phyloP scores from a whole-genome alignment of 2,329 filamentous ascomycete species.

The Cordyceps militaris region DNA sequence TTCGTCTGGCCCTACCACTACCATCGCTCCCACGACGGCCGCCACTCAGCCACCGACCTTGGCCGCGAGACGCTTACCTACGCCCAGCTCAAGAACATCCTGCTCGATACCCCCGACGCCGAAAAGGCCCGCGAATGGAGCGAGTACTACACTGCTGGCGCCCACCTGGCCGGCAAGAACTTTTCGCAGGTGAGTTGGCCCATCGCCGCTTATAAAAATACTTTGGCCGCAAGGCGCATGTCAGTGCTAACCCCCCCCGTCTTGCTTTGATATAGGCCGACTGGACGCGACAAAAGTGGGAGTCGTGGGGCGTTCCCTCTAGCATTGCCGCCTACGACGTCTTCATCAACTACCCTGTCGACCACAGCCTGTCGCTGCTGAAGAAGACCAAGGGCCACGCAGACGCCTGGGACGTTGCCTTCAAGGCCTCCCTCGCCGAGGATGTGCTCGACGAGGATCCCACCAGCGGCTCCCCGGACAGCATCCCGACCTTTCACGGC shows the following conservation, averaged over 20 bases:
- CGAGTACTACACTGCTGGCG: slow-evolving; percentile 68
- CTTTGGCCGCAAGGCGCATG: background rate
- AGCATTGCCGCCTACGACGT: slow-evolving; percentile 64
- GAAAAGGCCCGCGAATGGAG: slow-evolving; percentile 63
- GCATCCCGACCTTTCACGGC: slow-evolving; percentile 87
- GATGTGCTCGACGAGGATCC: slow-evolving; percentile 78
- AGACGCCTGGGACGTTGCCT: slow-evolving; percentile 55
- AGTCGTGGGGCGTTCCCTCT: slow-evolving; percentile 60
- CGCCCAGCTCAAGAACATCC: slow-evolving; percentile 47
- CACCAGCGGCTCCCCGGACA: slow-evolving; percentile 62
- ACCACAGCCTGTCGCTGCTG: slow-evolving; percentile 61
- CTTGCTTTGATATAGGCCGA: slow-evolving; percentile 41
- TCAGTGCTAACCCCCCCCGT: too few species aligned
- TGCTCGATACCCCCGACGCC: slow-evolving; percentile 52
- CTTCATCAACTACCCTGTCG: slow-evolving; percentile 71
- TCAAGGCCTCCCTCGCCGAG: slow-evolving; percentile 74
- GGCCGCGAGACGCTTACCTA: slow-evolving; percentile 28
- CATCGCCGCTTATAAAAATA: background rate
- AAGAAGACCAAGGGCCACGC: slow-evolving; percentile 37
- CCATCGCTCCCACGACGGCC: slow-evolving; percentile 26
- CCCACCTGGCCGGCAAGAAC: slow-evolving; percentile 72
- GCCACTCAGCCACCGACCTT: slow-evolving; percentile 21
- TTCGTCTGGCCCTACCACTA: slow-evolving; percentile 31
- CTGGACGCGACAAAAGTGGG: slow-evolving; percentile 70
- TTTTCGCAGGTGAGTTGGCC: slow-evolving; percentile 51